Conservation (phyloP, 164 flowering plant genomes). For the Aristolochia californica region DNA sequence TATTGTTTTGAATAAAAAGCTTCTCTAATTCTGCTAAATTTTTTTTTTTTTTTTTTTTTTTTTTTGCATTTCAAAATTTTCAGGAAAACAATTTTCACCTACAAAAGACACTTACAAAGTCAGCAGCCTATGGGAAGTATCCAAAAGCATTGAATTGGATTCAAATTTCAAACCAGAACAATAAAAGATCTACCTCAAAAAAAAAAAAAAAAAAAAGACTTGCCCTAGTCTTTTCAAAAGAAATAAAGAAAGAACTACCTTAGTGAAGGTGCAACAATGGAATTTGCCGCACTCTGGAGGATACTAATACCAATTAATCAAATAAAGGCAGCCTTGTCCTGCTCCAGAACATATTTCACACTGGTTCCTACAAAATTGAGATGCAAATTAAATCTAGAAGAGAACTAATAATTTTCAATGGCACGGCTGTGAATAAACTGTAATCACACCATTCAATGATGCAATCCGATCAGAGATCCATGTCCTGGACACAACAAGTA, state of each 20-base stretch:
- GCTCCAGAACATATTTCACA: constrained; percentile 92
- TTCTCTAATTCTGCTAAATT: too few relatives aligned
- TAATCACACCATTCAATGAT: constrained; percentile 72
- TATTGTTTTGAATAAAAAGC: too few relatives aligned
- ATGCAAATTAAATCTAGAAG: not conserved
- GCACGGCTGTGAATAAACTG: too few relatives aligned
- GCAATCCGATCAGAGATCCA: constrained; percentile 99
- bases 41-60: too few relatives aligned
- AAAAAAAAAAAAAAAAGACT: not conserved
- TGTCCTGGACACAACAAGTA: constrained; percentile 88
- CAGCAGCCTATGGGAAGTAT: too few relatives aligned
- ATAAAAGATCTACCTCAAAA: not conserved
- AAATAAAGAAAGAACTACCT: constrained; percentile 33
- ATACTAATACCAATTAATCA: constrained; percentile 78
- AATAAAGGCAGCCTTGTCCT: constrained; percentile 80
- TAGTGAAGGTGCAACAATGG: constrained; percentile 88
- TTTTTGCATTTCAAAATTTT: too few relatives aligned
- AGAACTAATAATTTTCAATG: too few relatives aligned
- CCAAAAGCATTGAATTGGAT: too few relatives aligned
- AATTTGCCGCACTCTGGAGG: constrained; percentile 92
- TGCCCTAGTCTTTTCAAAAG: not conserved
- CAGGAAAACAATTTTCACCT: too few relatives aligned
- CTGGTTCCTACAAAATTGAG: constrained; percentile 58
- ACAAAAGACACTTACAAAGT: too few relatives aligned
- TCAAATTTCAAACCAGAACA: not conserved